These are phyloP conservation scores for Saccharomyces hybrid DNA, from an alignment of 1,139 yeast genomes.

Conservation along the genomic window DNA sequence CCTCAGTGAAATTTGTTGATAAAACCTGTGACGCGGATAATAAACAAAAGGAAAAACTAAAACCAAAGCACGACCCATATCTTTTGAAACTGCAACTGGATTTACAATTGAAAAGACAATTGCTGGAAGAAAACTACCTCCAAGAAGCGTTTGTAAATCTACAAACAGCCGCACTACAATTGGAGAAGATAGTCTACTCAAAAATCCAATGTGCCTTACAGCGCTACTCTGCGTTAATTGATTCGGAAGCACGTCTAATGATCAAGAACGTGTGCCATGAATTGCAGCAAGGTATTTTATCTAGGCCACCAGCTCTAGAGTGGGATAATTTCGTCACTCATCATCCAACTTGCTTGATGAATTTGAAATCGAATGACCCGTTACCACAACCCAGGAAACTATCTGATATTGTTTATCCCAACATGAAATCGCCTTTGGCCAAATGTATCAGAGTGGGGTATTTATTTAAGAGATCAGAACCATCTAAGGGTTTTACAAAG, in stretches of 20 bases:
- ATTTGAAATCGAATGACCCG: slow-evolving; percentile 41
- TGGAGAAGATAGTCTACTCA: slow-evolving; percentile 58
- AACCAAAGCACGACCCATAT: slow-evolving; percentile 50
- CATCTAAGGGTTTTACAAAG: slow-evolving; percentile 52
- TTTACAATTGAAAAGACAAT: slow-evolving; percentile 56
- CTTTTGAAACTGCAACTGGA: slow-evolving; percentile 55
- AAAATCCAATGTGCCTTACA: slow-evolving; percentile 55
- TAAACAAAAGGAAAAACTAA: slow-evolving; percentile 16
- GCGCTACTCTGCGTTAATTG: slow-evolving; percentile 47
- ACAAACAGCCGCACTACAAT: slow-evolving; percentile 58
- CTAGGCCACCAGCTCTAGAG: slow-evolving; percentile 53
- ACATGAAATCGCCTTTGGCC: slow-evolving; percentile 42
- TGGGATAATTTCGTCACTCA: slow-evolving; percentile 69
- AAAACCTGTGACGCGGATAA: slow-evolving; percentile 15
- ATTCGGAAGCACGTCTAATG: slow-evolving; percentile 48
- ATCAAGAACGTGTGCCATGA: slow-evolving; percentile 52
- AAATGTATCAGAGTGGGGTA: slow-evolving; percentile 48
- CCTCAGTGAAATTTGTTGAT: slow-evolving; percentile 29
- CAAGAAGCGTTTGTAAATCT: slow-evolving; percentile 62
- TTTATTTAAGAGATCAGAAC: slow-evolving; percentile 51
- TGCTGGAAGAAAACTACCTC: slow-evolving; percentile 58
- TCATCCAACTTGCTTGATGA: slow-evolving; percentile 34
- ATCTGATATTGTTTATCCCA: slow-evolving; percentile 42
- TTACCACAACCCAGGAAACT: slow-evolving; percentile 40
- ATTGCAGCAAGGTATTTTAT: slow-evolving; percentile 51